Base-by-base conservation (phyloP, 1,284 basidiomycete genomes). In the Neonothopanus nambi region DNA sequence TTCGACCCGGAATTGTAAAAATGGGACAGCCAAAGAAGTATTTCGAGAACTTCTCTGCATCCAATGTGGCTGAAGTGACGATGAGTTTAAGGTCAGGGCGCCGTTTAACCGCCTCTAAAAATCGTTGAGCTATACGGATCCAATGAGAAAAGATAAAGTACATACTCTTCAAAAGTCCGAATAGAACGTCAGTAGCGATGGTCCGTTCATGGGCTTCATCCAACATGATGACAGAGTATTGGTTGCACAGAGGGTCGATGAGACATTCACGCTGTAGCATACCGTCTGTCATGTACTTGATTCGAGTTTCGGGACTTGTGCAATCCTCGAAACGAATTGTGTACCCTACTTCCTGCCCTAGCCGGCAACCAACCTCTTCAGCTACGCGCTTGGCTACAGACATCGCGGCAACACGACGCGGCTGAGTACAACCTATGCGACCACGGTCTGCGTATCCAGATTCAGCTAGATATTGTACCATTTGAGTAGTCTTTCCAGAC, bases 271-370 rank as follows among this genome's bases (percentile, higher is more conserved):
- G 84, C 67, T 98, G 92, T 12, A 99, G 81, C 94, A 99, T 98
- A 76, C 96, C 97, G 67, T 99, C 96, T 59, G 97, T 99, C 97
- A 99, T 99, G 81, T 97, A 99, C 74, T 99, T 99, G 81, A 99
- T 98, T 65, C 91, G 87, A 11, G 96, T 99, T 70, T 98, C 97
- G 0, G 96, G 93, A 65, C 92, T 89, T 3, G 96, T 98, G 70
- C 95, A 95, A 71, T 99, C 97, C 74, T 99, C 96, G 71, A 99
- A 99, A 76, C 97, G 95, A 63, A 99, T 98, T 4, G 91, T 93
- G 69, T 99, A 99, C 1, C 96, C 96, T 55, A 99, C 96, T 71
- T 98, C 96, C 65, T 96, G 91, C 8, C 96, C 96, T 4, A 99
- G 78, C 8, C 96, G 84, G 72, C 95, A 98, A 6, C 96, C 97